Evolutionary conservation across 2,329 filamentous ascomycete species (phyloP).

Genomic region (Xylaria sp.): DNA sequence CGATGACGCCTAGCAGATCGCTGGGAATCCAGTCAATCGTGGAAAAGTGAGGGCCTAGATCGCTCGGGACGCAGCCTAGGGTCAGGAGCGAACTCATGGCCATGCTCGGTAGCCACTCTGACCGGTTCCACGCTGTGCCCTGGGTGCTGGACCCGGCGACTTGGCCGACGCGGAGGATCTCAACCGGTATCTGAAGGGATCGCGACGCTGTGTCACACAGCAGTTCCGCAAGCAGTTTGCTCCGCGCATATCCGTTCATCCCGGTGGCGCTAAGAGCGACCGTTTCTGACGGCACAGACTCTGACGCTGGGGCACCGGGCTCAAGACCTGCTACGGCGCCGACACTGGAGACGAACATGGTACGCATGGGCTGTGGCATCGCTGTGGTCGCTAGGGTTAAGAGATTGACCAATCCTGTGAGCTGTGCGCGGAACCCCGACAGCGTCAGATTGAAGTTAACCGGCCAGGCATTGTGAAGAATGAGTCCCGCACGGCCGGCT

Average conservation of each 20-base stretch:
- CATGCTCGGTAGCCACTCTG: slow-evolving; percentile 33
- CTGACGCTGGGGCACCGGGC: not conserved
- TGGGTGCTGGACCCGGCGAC: slow-evolving; percentile 18
- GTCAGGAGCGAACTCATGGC: slow-evolving; percentile 22
- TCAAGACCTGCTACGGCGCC: slow-evolving; percentile 13
- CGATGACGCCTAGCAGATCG: slow-evolving; percentile 23
- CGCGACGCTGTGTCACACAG: slow-evolving; percentile 24
- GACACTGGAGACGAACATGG: slow-evolving; percentile 31
- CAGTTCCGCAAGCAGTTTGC: slow-evolving; percentile 28
- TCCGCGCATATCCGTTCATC: slow-evolving; percentile 25
- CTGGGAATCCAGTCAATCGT: slow-evolving; percentile 34
- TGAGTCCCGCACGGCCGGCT: slow-evolving; percentile 25
- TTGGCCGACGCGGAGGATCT: slow-evolving; percentile 27
- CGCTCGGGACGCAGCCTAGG: slow-evolving; percentile 21
- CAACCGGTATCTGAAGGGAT: not conserved
- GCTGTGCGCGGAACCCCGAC: slow-evolving; percentile 35
- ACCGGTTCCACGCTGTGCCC: slow-evolving; percentile 27
- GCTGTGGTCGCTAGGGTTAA: slow-evolving; percentile 34
- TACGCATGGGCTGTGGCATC: slow-evolving; percentile 10
- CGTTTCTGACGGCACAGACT: slow-evolving; percentile 16
- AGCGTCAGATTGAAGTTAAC: slow-evolving; percentile 45
- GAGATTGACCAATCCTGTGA: slow-evolving; percentile 41
- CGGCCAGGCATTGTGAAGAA: slow-evolving; percentile 45
- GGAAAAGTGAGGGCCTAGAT: slow-evolving; percentile 29
- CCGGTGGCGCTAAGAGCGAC: not conserved